A percentile compares a stretch with the other conserved stretches of the same genome.
phyloP scores from a whole-genome alignment of 75 land plant genomes.

The Selaginella tamariscina region DNA sequence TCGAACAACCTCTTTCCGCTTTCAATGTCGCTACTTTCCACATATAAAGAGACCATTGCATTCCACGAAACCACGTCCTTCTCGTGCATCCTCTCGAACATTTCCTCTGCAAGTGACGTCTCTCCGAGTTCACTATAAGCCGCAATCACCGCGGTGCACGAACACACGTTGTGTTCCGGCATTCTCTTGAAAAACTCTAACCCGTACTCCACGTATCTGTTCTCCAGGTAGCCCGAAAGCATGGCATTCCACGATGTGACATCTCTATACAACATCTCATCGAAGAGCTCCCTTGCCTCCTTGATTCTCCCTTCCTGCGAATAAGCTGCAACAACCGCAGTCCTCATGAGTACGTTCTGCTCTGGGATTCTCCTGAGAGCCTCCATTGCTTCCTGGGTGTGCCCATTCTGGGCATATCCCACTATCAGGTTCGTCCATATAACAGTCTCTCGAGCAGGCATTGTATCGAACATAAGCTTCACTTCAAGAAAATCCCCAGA shows the following conservation, averaged over 20 bases:
- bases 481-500: neutral
- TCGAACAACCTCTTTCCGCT: neutral
- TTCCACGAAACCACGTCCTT: neutral
- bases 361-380: neutral
- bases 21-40: neutral
- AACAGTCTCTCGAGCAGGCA: neutral
- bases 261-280: neutral
- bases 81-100: neutral
- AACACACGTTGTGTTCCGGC: neutral
- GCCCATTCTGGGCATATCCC: too few species aligned
- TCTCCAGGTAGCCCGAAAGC: neutral
- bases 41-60: neutral
- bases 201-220: neutral
- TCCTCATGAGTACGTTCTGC: neutral
- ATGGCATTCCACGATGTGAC: neutral
- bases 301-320: neutral
- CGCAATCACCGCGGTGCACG: neutral
- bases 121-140: neutral
- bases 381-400: too few species aligned
- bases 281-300: neutral
- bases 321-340: neutral
- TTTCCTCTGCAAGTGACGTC: neutral
- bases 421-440: neutral
- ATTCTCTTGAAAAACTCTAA: neutral
- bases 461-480: neutral